Percentiles rank a stretch among this genome's conserved stretches.
Conservation (phyloP, 495 filamentous ascomycete genomes). For the Collariella sp. region DNA sequence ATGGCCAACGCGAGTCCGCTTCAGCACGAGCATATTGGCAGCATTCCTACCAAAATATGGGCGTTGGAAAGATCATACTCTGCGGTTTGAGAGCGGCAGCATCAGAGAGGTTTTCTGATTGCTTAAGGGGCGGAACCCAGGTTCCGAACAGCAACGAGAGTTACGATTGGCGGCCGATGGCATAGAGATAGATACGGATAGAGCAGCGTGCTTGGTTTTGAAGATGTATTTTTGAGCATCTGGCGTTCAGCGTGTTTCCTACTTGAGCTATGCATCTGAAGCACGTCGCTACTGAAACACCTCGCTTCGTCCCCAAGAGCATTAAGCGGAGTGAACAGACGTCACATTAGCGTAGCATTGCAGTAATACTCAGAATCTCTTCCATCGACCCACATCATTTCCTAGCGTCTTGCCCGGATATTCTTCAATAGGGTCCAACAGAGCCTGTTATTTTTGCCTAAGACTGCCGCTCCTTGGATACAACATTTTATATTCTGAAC, state of each 20-base stretch:
- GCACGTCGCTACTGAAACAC: too few species aligned
- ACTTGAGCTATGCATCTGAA: too few species aligned
- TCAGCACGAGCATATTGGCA: background rate
- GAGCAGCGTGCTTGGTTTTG: background rate
- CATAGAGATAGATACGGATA: constrained; percentile 10
- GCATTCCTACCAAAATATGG: background rate
- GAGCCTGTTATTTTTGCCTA: too few species aligned
- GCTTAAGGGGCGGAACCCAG: background rate
- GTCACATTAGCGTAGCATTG: too few species aligned
- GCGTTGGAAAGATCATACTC: background rate
- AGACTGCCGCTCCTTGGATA: too few species aligned
- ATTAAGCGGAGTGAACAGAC: too few species aligned
- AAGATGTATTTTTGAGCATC: background rate
- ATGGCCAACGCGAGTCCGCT: background rate
- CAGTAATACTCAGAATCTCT: too few species aligned
- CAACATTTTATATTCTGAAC: too few species aligned
- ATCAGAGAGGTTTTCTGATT: too few species aligned
- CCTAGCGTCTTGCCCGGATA: too few species aligned
- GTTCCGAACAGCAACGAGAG: background rate
- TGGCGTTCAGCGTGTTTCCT: background rate
- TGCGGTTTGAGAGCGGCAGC: background rate
- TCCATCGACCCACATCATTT: too few species aligned
- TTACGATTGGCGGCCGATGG: background rate
- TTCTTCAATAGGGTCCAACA: too few species aligned
- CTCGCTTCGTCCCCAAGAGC: background rate